A percentile compares a stretch with the other conserved stretches of the same genome.
Evolutionary conservation across 140 eudicot genomes (phyloP).

Genomic region (Cichorium intybus): DNA sequence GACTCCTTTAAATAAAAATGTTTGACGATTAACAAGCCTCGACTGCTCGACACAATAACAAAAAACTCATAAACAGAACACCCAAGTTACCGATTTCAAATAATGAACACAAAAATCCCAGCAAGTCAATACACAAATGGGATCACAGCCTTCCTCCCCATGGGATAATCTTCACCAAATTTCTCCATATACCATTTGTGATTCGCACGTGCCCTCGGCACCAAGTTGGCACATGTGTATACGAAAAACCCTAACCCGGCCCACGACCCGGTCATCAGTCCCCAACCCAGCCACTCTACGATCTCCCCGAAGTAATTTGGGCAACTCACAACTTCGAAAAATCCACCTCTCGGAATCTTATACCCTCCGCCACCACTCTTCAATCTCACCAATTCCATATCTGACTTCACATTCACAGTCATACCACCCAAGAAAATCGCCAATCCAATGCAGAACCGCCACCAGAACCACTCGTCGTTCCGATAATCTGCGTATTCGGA

Average conservation of each 20-base stretch:
- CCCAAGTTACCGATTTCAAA: not conserved
- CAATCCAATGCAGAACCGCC: slow-evolving; percentile 54
- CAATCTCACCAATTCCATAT: slow-evolving; percentile 53
- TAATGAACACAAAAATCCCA: not conserved
- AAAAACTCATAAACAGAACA: not conserved
- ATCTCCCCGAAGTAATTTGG: slow-evolving; percentile 90
- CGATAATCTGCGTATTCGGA: slow-evolving; percentile 53
- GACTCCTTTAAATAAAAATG: too few relatives aligned
- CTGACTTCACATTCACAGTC: slow-evolving; percentile 65
- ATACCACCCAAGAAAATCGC: slow-evolving; percentile 57
- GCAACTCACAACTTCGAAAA: slow-evolving; percentile 68
- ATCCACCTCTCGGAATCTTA: slow-evolving; percentile 76
- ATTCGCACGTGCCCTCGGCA: slow-evolving; percentile 71
- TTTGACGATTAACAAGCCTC: not conserved
- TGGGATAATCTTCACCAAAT: slow-evolving; percentile 86
- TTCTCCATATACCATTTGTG: slow-evolving; percentile 82
- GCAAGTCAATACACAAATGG: slow-evolving; percentile 55
- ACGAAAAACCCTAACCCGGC: slow-evolving; percentile 73
- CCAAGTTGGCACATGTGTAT: slow-evolving; percentile 81
- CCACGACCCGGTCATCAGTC: slow-evolving; percentile 77
- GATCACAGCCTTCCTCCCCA: slow-evolving; percentile 69
- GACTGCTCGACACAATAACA: too few relatives aligned
- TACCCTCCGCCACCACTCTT: slow-evolving; percentile 68
- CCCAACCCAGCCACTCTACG: slow-evolving; percentile 91
- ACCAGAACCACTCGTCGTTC: slow-evolving; percentile 59